phyloP scores from a whole-genome alignment of 2,329 filamentous ascomycete species.

The Fonsecaea multimorphosa region DNA sequence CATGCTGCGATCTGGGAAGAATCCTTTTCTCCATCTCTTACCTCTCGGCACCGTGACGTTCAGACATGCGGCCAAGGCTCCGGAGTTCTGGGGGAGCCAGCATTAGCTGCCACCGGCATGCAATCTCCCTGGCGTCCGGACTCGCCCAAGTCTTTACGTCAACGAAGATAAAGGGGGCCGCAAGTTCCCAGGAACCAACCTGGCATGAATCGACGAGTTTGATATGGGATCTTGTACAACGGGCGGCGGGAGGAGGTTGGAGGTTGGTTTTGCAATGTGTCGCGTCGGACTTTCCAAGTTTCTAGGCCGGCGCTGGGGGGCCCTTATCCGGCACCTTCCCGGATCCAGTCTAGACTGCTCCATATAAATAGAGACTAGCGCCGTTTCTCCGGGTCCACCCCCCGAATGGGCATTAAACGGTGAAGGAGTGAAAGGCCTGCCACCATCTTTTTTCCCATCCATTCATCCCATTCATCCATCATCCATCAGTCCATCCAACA shows the following conservation, averaged over 20 bases:
- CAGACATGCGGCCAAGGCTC: neutral
- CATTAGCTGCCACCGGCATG: neutral
- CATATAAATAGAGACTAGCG: constrained; percentile 8
- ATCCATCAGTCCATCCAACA: constrained; percentile 19
- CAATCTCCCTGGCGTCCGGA: neutral
- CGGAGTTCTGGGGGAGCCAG: neutral
- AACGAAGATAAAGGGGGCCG: neutral
- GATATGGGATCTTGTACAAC: neutral
- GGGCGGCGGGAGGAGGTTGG: neutral
- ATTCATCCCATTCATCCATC: constrained; percentile 14
- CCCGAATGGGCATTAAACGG: constrained; percentile 3
- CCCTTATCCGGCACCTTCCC: neutral
- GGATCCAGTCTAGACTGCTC: neutral
- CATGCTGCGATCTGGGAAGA: neutral
- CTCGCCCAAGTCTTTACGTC: neutral
- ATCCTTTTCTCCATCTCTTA: neutral
- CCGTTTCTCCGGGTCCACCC: neutral
- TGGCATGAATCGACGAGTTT: neutral
- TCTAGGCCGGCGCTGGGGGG: too few relatives aligned
- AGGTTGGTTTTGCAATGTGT: neutral
- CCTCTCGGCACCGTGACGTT: too few relatives aligned
- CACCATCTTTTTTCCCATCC: constrained; percentile 26
- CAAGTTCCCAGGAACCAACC: neutral
- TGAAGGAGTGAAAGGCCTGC: constrained; percentile 8
- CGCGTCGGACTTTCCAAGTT: constrained; percentile 1